Evolutionary conservation across 208 protist species (phyloP).

Genomic region (Jaenimonas drosophilae): DNA sequence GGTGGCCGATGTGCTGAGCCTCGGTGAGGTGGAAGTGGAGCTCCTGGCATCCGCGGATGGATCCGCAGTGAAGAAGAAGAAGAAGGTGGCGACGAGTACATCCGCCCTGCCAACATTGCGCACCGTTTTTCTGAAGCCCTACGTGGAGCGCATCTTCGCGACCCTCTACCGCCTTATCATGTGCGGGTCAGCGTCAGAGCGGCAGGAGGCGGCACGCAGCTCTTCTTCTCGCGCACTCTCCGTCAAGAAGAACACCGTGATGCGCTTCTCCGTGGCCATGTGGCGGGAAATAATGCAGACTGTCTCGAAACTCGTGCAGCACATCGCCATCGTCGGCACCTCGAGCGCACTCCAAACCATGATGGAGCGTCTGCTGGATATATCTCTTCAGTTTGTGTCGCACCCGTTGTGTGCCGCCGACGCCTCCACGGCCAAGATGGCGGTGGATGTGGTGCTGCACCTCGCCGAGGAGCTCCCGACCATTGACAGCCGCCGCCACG

Average conservation of each 20-base stretch:
- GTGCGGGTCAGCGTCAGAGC: conserved; percentile 17
- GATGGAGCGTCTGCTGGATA: conserved; percentile 63
- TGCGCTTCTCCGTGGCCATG: conserved; percentile 68
- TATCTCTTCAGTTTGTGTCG: conserved; percentile 67
- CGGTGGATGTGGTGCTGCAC: conserved; percentile 16
- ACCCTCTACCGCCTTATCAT: conserved; percentile 62
- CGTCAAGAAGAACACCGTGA: conserved; percentile 11
- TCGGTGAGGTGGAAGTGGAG: conserved; percentile 29
- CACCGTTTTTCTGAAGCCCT: conserved; percentile 33
- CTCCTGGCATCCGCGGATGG: conserved; percentile 5
- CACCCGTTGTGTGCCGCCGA: conserved; percentile 71
- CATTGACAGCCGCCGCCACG: conserved; percentile 32
- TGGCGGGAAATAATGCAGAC: conserved; percentile 84
- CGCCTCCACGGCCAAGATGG: conserved; percentile 25
- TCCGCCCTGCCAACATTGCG: conserved; percentile 28
- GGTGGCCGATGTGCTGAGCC: conserved; percentile 51
- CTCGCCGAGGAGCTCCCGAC: conserved; percentile 11
- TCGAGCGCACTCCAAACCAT: conserved; percentile 10
- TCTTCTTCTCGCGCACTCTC: neutral
- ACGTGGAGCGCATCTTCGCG: conserved; percentile 54
- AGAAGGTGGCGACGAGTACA: neutral
- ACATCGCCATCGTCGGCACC: conserved; percentile 9
- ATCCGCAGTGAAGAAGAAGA: neutral
- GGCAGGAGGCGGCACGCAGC: neutral
- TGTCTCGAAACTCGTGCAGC: conserved; percentile 40